Evolutionary conservation across 345 rosid species (phyloP).

Genomic region (Gossypium turneri): DNA sequence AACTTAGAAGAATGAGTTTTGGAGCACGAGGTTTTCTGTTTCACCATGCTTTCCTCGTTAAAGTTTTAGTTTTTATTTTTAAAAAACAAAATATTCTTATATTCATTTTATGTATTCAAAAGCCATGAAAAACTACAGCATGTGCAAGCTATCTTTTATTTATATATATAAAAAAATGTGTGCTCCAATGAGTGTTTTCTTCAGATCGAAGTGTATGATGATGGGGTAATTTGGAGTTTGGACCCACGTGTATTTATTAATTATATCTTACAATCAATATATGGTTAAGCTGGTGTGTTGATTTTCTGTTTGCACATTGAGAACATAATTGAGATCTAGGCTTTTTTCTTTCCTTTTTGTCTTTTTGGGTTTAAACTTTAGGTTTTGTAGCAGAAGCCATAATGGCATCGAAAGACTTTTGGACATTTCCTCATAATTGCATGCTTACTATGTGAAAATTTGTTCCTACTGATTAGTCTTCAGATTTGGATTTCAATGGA

Average conservation of each 20-base stretch:
- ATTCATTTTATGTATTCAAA: neutral
- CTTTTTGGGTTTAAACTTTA: neutral
- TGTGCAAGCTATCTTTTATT: neutral
- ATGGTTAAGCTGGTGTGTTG: neutral
- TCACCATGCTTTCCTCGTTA: constrained; percentile 8
- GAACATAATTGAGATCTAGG: constrained; percentile 14
- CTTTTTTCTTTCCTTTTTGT: neutral
- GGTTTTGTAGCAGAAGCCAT: neutral
- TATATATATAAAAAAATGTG: neutral
- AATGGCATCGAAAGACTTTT: neutral
- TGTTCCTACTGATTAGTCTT: neutral
- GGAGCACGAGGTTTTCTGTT: constrained; percentile 1
- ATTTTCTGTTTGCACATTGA: neutral
- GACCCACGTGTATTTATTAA: constrained; percentile 11
- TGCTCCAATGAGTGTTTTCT: constrained; percentile 6
- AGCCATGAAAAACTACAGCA: neutral
- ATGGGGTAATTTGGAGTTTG: neutral
- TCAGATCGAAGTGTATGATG: constrained; percentile 4
- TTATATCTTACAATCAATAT: neutral
- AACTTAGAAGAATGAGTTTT: neutral
- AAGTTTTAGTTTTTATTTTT: neutral
- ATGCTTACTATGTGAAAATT: neutral
- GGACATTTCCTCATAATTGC: constrained; percentile 2
- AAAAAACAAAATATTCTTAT: neutral
- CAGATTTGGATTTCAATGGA: neutral